Base-by-base conservation (phyloP, 129 eudicot species). In the Centrapalus pauciflorus region DNA sequence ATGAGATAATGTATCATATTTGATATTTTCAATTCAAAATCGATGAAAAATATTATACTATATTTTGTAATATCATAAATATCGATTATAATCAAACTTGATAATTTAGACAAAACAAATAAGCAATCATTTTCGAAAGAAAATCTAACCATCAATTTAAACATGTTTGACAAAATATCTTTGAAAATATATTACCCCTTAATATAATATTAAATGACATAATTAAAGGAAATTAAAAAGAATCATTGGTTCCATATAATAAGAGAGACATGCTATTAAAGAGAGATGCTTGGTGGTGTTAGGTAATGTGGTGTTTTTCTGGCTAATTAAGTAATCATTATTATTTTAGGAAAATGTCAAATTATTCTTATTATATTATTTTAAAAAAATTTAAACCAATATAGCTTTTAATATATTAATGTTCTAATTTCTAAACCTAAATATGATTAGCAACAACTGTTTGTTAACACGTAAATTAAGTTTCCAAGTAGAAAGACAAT, bases 221-320 rank as follows among this genome's bases (percentile, higher is more conserved):
- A 43, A 43, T 45, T 21, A 45, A 0, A 45, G 51, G 21, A 45
- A 45, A 45, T 45, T 45, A 46, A 38, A 2, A 38, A 46, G 52
- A 23, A 46, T 23, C 7, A 7, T 48, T 48, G 24, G 19, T 24
- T 16, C 54, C n/a, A n/a, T n/a, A n/a, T n/a, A 54, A 54, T 27
- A 26, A 54, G 60, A 54, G 60, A 54, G 57, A 64, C 70, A 64
- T 64, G 56, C 38, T 43, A n/a, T 64, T 64, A 64, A 41, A 43
- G 55, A 43, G 55, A 13, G 70, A 64, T 43, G 37, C 45, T 43
- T 24, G 26, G 32, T 24, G 69, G 24, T 63, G n/a, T n/a, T n/a
- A 45, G 52, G 52, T 45, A 20, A 48, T 48, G 54, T 1, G 54
- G 54, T 48, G 25, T 48, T 48, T 4, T 48, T 48, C 19, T 48